These are phyloP conservation scores for Amoebophrya sp. DNA, from an alignment of 169 alveolate species.

Conservation along the genomic window DNA sequence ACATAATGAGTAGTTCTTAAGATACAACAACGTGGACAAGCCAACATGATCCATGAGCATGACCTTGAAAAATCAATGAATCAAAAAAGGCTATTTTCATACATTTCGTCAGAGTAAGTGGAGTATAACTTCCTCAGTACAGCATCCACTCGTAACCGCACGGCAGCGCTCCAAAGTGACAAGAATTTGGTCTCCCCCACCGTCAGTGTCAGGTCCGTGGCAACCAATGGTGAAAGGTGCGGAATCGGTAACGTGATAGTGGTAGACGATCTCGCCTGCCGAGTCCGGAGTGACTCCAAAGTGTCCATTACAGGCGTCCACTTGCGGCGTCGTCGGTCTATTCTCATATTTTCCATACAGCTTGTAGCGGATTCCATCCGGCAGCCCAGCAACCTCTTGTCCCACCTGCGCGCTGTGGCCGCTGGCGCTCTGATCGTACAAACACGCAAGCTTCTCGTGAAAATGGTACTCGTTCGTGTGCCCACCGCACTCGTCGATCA, in stretches of 20 bases:
- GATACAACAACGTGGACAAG: not conserved
- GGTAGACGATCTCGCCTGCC: not conserved
- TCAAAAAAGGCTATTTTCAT: no score
- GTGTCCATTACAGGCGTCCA: slow-evolving; percentile 6
- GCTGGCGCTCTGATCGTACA: not conserved
- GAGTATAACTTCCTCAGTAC: not conserved
- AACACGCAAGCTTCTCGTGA: not conserved
- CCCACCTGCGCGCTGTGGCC: slow-evolving; percentile 16
- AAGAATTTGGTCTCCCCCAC: not conserved
- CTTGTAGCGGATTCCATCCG: not conserved
- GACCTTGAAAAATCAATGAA: not conserved
- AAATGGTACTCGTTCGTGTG: not conserved
- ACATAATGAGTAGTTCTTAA: not conserved
- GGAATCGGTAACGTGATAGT: slow-evolving; percentile 4
- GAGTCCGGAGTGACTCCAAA: not conserved
- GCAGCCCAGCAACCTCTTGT: not conserved
- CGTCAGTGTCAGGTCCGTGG: not conserved
- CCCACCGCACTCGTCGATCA: slow-evolving; percentile 20
- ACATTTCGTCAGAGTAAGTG: not conserved
- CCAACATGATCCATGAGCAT: not conserved
- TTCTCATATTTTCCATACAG: not conserved
- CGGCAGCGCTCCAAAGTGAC: slow-evolving; percentile 13
- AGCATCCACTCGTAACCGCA: not conserved
- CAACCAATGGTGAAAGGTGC: slow-evolving; percentile 10
- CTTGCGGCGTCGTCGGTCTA: not conserved